phyloP scores from a whole-genome alignment of 805 yeast genomes.

The Pichia manshurica region DNA sequence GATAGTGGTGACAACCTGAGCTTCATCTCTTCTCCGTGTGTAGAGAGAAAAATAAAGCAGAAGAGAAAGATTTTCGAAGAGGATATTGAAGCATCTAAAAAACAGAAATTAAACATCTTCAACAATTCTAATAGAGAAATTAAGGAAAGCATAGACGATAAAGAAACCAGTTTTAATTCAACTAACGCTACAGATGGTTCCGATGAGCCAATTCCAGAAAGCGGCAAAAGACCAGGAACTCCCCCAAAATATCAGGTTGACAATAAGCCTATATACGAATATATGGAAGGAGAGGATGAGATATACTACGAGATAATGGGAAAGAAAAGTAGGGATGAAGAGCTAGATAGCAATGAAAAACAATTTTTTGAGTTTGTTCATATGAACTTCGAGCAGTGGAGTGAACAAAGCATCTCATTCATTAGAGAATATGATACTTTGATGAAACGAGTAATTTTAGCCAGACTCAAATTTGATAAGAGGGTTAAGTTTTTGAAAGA shows the following conservation, averaged over 20 bases:
- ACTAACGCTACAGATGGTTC: conserved; percentile 12
- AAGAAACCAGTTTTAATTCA: conserved; percentile 4
- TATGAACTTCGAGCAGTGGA: conserved; percentile 31
- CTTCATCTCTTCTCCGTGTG: conserved; percentile 13
- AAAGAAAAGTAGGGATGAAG: conserved; percentile 5
- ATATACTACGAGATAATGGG: conserved; percentile 14
- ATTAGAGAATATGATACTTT: conserved; percentile 31
- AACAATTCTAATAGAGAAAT: not conserved
- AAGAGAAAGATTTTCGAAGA: conserved; percentile 3
- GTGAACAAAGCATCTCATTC: conserved; percentile 31
- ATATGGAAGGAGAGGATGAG: conserved; percentile 14
- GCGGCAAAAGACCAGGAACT: not conserved
- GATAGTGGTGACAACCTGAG: conserved; percentile 1
- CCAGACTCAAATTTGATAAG: conserved; percentile 36
- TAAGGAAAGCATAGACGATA: not conserved
- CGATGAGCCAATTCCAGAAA: not conserved
- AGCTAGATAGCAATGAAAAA: conserved; percentile 15
- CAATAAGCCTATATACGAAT: conserved; percentile 15
- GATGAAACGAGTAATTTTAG: conserved; percentile 30
- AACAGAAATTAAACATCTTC: not conserved
- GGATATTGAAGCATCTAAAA: not conserved
- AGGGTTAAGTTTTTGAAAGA: conserved; percentile 27
- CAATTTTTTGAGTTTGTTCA: conserved; percentile 16
- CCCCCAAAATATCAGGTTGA: conserved; percentile 17
- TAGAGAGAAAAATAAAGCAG: conserved; percentile 6